Evolutionary conservation across 306 rosid species (phyloP).

Genomic region (Cucumis cinereus): DNA sequence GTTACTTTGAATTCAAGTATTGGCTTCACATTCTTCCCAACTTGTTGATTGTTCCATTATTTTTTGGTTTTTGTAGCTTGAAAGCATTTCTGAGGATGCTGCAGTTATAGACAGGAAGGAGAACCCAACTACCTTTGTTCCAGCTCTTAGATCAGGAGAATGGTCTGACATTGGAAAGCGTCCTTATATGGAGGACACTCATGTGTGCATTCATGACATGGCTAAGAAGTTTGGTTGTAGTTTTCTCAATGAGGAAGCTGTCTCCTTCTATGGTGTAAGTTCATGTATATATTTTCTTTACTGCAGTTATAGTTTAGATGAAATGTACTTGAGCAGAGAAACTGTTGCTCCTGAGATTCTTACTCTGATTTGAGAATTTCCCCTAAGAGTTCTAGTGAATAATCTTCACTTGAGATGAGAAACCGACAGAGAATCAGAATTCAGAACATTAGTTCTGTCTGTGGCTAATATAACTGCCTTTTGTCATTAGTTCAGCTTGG

Average conservation of each 20-base stretch:
- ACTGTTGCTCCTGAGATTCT: neutral
- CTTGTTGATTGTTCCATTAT: neutral
- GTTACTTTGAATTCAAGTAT: neutral
- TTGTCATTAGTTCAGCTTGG: neutral
- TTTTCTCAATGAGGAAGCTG: constrained; percentile 26
- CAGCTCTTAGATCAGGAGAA: constrained; percentile 75
- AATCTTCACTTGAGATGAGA: neutral
- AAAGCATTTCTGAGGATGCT: constrained; percentile 77
- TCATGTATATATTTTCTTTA: constrained; percentile 6
- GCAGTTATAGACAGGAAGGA: constrained; percentile 48
- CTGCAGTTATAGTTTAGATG: neutral
- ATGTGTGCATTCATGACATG: constrained; percentile 71
- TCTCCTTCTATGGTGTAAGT: constrained; percentile 93
- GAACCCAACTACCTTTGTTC: constrained; percentile 33
- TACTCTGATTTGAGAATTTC: neutral
- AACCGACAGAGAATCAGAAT: neutral
- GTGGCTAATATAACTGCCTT: neutral
- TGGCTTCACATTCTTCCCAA: constrained; percentile 1
- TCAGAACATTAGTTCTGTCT: neutral
- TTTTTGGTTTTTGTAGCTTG: constrained; percentile 40
- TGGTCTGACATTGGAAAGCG: constrained; percentile 88
- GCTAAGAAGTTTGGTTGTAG: constrained; percentile 48
- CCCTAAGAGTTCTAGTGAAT: neutral
- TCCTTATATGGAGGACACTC: constrained; percentile 78
- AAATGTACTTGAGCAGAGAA: neutral